Evolutionary conservation across 2,329 filamentous ascomycete species (phyloP).

Genomic region (Colletotrichum spaethianum): DNA sequence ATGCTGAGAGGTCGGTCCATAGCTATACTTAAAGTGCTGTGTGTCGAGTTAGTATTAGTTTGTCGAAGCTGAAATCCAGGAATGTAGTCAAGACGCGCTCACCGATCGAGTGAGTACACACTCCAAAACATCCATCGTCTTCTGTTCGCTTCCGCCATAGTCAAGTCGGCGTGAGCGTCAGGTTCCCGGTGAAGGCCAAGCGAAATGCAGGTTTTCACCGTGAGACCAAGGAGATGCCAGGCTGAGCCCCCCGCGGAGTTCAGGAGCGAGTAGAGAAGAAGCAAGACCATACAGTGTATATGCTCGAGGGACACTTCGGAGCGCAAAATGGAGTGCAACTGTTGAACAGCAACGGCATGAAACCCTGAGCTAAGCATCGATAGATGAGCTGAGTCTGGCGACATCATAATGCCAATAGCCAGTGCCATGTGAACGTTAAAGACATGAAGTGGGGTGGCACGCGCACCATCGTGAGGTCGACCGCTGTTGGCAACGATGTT

Average conservation of each 20-base stretch:
- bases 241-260: constrained; percentile 32
- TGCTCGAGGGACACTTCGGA: constrained; percentile 1
- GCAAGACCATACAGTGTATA: constrained; percentile 30
- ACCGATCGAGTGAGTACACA: constrained; percentile 34
- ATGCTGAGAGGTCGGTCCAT: constrained; percentile 38
- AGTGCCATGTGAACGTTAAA: constrained; percentile 32
- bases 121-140: constrained; percentile 36
- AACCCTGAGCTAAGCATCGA: constrained; percentile 23
- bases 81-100: neutral
- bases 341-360: constrained; percentile 10
- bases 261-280: constrained; percentile 26
- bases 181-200: constrained; percentile 16
- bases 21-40: constrained; percentile 17
- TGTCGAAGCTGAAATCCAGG: too few relatives aligned
- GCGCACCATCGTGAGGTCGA: neutral
- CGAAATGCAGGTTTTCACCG: constrained; percentile 26
- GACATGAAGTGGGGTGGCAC: neutral
- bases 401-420: constrained; percentile 30
- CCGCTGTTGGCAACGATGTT: neutral
- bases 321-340: constrained; percentile 17
- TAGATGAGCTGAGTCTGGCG: constrained; percentile 7
- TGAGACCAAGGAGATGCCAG: constrained; percentile 23
- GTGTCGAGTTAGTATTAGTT: neutral
- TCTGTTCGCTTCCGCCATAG: neutral
- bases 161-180: constrained; percentile 8